Evolutionary conservation across 2,329 filamentous ascomycete species (phyloP), one percentile per base, ranked within the genome.

Genomic region (Fusarium sp.): DNA sequence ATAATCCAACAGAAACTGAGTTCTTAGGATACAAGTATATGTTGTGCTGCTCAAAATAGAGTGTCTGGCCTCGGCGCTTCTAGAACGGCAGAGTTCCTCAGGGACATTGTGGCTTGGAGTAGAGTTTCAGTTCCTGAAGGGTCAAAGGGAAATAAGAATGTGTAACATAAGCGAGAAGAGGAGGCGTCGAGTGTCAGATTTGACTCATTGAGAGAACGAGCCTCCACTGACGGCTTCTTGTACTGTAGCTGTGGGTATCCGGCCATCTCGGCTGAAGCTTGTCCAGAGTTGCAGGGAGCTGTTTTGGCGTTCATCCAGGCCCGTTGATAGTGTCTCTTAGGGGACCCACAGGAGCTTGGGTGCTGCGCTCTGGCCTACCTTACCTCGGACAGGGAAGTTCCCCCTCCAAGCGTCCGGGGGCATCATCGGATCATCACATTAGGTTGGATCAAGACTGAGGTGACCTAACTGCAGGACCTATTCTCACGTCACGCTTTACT

Each of bases 391-490:
- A 63, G 46, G 49, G 40, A 71, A 42, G 58, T 71, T 28, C 63
- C 65, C 67, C 63, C 60, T 63, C 63, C 64, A 70, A 54, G 42
- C 51, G 63, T 59, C 60, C 14, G 31, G 62, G 62, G 53, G 36
- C 53, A 65, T 60, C 58, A 69, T 71, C 67, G 63, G 60, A 73
- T 75, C 72, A 70, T 73, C 69, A 67, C 64, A 64, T 72, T 72
- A 65, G 64, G 52, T 55, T 64, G 34, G 54, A 24, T 50, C 42
- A 39, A 48, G 40, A 38, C 43, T 40, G 26, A 13, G 20, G 34
- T 26, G 36, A 40, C 26, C 31, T 59, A 22, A 26, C 39, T 42
- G 26, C 31, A 22, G 31, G 14, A 17, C 22, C 46, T 58, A 34
- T 53, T 53, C 44, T 60, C 66, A 52, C 60, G 45, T 65, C 72